Percentiles rank a stretch among this genome's conserved stretches.
These are phyloP conservation scores for Cryphonectria radicalis DNA, from an alignment of 2,329 filamentous ascomycete genomes.

Conservation along the genomic window DNA sequence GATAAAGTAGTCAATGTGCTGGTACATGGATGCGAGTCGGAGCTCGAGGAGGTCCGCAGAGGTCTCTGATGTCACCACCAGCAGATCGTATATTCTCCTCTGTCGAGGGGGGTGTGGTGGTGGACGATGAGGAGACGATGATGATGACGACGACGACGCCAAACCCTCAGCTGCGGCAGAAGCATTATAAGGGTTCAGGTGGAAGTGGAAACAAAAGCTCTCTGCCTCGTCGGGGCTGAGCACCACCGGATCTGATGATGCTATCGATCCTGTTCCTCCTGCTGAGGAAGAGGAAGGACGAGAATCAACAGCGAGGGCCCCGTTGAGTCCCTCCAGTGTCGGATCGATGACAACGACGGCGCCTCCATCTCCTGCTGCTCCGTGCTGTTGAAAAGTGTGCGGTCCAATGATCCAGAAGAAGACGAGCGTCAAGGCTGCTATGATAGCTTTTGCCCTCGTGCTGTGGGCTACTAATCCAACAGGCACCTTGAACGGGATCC, in stretches of 20 bases:
- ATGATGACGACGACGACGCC: not conserved
- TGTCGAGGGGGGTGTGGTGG: not conserved
- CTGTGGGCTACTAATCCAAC: constrained; percentile 10
- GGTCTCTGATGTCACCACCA: constrained; percentile 31
- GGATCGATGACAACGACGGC: not conserved
- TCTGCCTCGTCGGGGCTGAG: constrained; percentile 10
- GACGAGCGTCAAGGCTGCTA: constrained; percentile 19
- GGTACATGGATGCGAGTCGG: constrained; percentile 34
- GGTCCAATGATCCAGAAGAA: constrained; percentile 23
- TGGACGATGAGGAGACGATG: not conserved
- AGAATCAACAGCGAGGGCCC: not conserved
- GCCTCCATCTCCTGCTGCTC: not conserved
- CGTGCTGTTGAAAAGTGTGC: constrained; percentile 4
- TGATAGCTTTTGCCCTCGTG: constrained; percentile 10
- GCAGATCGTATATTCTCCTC: constrained; percentile 32
- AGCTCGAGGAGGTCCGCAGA: constrained; percentile 30
- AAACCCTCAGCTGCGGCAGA: not conserved
- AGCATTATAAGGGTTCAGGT: constrained; percentile 19
- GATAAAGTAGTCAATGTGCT: constrained; percentile 49
- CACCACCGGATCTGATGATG: not conserved
- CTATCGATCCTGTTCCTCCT: not conserved
- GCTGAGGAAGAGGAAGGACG: not conserved
- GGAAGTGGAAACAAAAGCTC: constrained; percentile 23
- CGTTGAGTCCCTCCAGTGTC: not conserved
- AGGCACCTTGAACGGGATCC: constrained; percentile 21